phyloP scores from a whole-genome alignment of 1,284 basidiomycete genomes.

The Farysia itapuensis region DNA sequence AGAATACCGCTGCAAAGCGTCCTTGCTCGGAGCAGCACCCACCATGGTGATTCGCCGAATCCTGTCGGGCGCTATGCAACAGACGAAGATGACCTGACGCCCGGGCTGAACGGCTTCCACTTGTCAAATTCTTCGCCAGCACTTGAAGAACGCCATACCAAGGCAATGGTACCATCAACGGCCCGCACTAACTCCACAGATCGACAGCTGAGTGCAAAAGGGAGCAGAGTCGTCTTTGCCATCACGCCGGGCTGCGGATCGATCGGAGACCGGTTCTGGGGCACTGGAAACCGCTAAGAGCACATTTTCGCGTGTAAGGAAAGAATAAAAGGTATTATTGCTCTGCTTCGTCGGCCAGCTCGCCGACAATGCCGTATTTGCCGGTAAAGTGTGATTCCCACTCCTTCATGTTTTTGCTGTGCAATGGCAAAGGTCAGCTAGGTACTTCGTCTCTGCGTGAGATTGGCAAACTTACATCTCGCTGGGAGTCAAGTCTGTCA shows the following conservation, averaged over 20 bases:
- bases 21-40: background rate
- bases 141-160: background rate
- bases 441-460: too few species aligned
- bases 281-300: constrained; percentile 30
- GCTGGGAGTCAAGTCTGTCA: constrained; percentile 73
- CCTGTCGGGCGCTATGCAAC: too few species aligned
- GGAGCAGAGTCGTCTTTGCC: constrained; percentile 48
- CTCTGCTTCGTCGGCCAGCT: constrained; percentile 54
- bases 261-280: constrained; percentile 57
- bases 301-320: background rate
- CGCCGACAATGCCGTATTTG: constrained; percentile 56
- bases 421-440: too few species aligned
- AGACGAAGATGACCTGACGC: constrained; percentile 27
- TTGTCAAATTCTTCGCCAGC: constrained; percentile 15
- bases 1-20: constrained; percentile 35
- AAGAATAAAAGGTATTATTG: too few species aligned
- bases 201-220: too few species aligned
- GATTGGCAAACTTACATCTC: constrained; percentile 92
- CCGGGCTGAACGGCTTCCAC: constrained; percentile 11
- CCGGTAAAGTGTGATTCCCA: constrained; percentile 52
- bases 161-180: background rate
- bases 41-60: too few species aligned
- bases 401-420: constrained; percentile 49
- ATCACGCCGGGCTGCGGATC: constrained; percentile 53
- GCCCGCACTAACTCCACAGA: too few species aligned